Base-by-base conservation (phyloP, 2,329 filamentous ascomycete species). In the Bertia moriformis region DNA sequence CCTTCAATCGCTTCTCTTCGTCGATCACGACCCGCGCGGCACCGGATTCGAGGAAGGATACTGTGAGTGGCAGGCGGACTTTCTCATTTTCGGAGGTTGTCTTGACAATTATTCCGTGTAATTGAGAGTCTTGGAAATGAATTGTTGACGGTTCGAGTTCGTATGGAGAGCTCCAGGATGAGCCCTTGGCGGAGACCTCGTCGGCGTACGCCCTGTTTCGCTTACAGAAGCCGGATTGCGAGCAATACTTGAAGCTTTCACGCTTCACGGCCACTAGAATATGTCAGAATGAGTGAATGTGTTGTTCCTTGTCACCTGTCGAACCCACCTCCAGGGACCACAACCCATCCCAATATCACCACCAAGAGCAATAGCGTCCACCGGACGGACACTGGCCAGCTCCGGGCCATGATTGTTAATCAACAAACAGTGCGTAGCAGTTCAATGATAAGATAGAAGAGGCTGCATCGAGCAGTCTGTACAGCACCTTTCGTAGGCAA, bases 221-320 rank as follows among this genome's bases (percentile, higher is more conserved):
- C 57, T 87, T 91, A 64, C 91, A 98, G 66, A 98, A 98, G 51
- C 91, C 91, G 3, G 89, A 91, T 57, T 98, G 89, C 48, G 83
- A 66, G 65, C 91, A 98, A 51, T 83, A 94, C 57, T 96, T 98
- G 71, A 96, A 98, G 58, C 93, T 88, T 51, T 94, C 78, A 55
- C 94, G 83, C 64, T 98, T 98, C 39, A 98, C 91, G 51, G 74
- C 69, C 46, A 73, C 87, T 93, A 48, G 17, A 35, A 24, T 18
- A 4, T 7, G 41, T 43, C 42, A 45, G 43, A 19, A 37, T 37
- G 38, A 35, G 33, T 37, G 18, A 18, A 19, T 40, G 33, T 19
- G 19, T 3, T 13, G 22, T 4, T 15, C 27, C 17, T 14, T 38
- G 3, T 19, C 35, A 14, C 20, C 27, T 7, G 5, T 33, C 19